Evolutionary conservation across 768 basidiomycete genomes (phyloP), one percentile per base, ranked within the genome.

Genomic region (Hortiboletus campestris): DNA sequence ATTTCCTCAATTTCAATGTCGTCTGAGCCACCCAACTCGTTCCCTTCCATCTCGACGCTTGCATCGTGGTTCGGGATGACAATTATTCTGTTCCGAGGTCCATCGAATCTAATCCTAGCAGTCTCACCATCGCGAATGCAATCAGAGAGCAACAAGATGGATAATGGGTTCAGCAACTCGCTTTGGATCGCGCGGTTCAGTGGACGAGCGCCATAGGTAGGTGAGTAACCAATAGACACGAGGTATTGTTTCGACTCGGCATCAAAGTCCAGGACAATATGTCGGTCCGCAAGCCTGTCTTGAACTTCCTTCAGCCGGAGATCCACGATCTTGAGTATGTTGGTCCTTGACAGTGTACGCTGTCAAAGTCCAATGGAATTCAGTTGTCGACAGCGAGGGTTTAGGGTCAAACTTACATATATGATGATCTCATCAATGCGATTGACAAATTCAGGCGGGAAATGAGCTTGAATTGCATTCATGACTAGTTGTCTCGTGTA

Each of bases 361-460:
- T 94, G 72, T 46, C 74, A 55, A 47, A 52, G 41, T 35, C 39
- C 39, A 29, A 46, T 79, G 41, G 77, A 55, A 63, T 60, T 65
- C 57, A 58, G 61, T 63, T 2, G 3, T 47, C 25, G 60, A 19
- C 31, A n/a, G 7, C 5, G 34, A 52, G 31, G 25, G 34, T 17
- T 56, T 8, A 20, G 34, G 25, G 17, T 32, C 20, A 53, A 39
- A 72, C 72, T 70, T 61, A 76, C 75, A 68, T 80, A 95, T 59
- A 95, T 83, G 60, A 92, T 81, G 56, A 88, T 86, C 51, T 89
- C 88, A 66, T 96, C 94, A 39, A 96, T 84, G 58, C 94, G 84
- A 72, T 95, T 95, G 67, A 96, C 75, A 66, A 96, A 91, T 66
- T 98, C 94, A 1, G 94, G 94, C 38, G 91, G 90, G 79, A 96